A percentile compares a stretch with the other conserved stretches of the same genome.
These are phyloP conservation scores for Fomitopsis serialis DNA, from an alignment of 768 basidiomycete species.

Conservation along the genomic window DNA sequence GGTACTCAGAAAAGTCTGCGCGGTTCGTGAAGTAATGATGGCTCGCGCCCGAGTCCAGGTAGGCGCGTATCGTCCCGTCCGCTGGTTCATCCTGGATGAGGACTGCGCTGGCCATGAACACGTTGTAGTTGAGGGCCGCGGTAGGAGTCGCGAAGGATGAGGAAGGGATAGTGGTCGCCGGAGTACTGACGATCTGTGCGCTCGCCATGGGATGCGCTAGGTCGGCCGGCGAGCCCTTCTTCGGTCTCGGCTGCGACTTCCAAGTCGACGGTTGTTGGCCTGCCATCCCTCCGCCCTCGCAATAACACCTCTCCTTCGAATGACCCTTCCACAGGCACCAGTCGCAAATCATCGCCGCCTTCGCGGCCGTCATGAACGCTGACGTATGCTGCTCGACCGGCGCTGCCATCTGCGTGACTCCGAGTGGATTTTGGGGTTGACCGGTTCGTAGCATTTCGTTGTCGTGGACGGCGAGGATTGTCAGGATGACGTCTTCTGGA, in stretches of 20 bases:
- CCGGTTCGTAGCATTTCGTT: not conserved
- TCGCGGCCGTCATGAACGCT: not conserved
- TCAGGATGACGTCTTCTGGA: no score
- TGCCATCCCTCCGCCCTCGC: not conserved
- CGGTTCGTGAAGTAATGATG: slow-evolving; percentile 2
- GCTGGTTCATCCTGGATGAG: no score
- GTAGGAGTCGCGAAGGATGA: no score
- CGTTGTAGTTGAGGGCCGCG: no score
- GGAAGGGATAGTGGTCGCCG: no score
- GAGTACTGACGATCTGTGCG: no score
- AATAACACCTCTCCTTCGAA: not conserved
- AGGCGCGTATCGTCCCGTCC: not conserved
- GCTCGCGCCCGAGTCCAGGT: not conserved
- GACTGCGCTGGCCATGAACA: no score
- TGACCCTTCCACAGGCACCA: not conserved
- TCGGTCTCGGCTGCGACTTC: not conserved
- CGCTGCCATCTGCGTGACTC: not conserved
- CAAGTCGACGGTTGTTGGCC: not conserved
- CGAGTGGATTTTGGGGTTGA: not conserved
- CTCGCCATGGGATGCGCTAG: not conserved
- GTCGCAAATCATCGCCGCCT: not conserved
- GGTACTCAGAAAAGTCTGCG: not conserved
- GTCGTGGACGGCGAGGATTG: no score
- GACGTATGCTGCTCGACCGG: not conserved
- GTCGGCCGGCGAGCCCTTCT: not conserved